A percentile compares a stretch with the other conserved stretches of the same genome.
phyloP scores from a whole-genome alignment of 208 protist genomes.

The Trypanosomatidae sp. region DNA sequence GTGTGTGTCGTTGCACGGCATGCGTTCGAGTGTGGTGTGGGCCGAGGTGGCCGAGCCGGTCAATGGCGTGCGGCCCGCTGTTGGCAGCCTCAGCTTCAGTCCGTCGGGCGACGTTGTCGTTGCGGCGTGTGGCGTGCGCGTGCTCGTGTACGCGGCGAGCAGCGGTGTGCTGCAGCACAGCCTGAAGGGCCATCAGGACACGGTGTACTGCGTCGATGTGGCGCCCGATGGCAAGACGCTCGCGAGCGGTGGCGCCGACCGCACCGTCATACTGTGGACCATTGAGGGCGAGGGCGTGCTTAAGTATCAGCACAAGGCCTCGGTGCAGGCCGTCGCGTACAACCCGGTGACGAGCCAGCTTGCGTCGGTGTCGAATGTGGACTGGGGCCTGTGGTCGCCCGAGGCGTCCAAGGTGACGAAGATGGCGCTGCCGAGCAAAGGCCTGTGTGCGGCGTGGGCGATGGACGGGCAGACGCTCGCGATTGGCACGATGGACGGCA shows the following conservation, averaged over 20 bases:
- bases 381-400: conserved; percentile 95
- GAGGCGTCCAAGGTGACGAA: conserved; percentile 88
- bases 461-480: conserved; percentile 89
- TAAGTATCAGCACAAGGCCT: conserved; percentile 93
- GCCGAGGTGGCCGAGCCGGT: conserved; percentile 28
- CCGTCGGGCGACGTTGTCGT: conserved; percentile 87
- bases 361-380: conserved; percentile 75
- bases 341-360: conserved; percentile 88
- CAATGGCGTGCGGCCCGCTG: conserved; percentile 33
- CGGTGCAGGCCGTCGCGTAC: conserved; percentile 90
- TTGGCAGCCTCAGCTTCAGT: conserved; percentile 82
- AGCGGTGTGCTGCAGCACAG: conserved; percentile 86
- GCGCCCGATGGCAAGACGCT: conserved; percentile 86
- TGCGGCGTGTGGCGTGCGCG: conserved; percentile 75
- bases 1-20: conserved; percentile 3
- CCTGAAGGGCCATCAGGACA: conserved; percentile 92
- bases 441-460: conserved; percentile 89
- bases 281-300: conserved; percentile 88
- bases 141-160: conserved; percentile 89
- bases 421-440: conserved; percentile 68
- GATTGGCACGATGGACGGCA: conserved; percentile 88
- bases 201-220: conserved; percentile 86
- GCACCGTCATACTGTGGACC: conserved; percentile 93
- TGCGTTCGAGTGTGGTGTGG: conserved; percentile 66
- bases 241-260: conserved; percentile 90